Evolutionary conservation across 768 basidiomycete species (phyloP), one percentile per base, ranked within the genome.

Genomic region (Psilocybe tampanensis): DNA sequence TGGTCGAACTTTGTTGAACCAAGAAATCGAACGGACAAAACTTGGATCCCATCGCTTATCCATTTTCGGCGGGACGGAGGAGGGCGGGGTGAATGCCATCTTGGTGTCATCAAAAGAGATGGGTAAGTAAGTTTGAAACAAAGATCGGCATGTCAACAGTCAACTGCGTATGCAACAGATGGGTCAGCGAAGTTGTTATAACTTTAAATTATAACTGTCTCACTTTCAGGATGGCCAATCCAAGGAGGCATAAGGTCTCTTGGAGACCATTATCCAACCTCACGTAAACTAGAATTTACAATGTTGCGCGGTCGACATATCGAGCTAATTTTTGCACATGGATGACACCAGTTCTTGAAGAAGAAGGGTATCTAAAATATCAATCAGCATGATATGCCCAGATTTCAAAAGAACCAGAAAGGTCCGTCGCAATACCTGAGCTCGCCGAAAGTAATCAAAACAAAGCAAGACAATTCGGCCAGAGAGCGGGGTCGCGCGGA

Each of bases 91-190:
- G 32, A 5, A 29, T 29, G 29, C 29, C 29, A 5, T 29, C 29
- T 29, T 29, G 19, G 17, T 29, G 55, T 24, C 55, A 56, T 36
- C 43, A 50, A 32, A 39, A 41, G 49, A 42, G 48, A 56, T 33
- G 32, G 24, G 43, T 29, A 50, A 39, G 19, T 29, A 33, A 44
- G 33, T 29, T 5, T 29, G 29, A 5, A n/a, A 34, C 2, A 17
- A 34, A 42, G 36, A 50, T 50, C 51, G 55, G 55, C 55, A 56
- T 56, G 48, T 56, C 48, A 56, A 56, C 55, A 24, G 34, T 17
- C 39, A 52, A 41, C 50, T 13, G 29, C 47, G 24, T 18, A 17
- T 17, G 32, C 15, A 17, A 48, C 26, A 24, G 8, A 33, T 32
- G 26, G 23, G 29, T 33, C 39, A 43, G 41, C 21, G 45, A 36